phyloP scores from a whole-genome alignment of 495 filamentous ascomycete genomes.

The Neurospora sublineolata region DNA sequence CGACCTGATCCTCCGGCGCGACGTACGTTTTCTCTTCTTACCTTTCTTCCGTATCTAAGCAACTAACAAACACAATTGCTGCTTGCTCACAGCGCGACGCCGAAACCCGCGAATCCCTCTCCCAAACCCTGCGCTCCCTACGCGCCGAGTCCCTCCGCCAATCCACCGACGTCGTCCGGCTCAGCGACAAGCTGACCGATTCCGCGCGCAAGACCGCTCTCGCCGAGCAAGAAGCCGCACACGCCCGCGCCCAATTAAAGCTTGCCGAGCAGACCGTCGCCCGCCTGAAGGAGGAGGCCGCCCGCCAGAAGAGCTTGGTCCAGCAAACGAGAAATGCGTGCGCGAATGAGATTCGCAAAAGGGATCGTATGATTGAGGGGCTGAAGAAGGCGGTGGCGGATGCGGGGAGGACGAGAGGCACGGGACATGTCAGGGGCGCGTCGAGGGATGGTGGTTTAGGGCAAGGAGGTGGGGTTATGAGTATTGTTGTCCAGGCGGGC shows the following conservation, averaged over 20 bases:
- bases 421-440: neutral
- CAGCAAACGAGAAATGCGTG: slow-evolving; percentile 76
- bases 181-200: slow-evolving; percentile 61
- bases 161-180: slow-evolving; percentile 42
- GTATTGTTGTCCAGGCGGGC: slow-evolving; percentile 34
- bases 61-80: no score
- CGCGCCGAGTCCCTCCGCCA: slow-evolving; percentile 62
- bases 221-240: slow-evolving; percentile 60
- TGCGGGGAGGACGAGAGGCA: slow-evolving; percentile 36
- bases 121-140: slow-evolving; percentile 64
- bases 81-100: slow-evolving; percentile 96
- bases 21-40: slow-evolving; percentile 44
- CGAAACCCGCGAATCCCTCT: slow-evolving; percentile 69
- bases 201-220: slow-evolving; percentile 62
- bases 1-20: slow-evolving; percentile 71
- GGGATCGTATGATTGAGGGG: slow-evolving; percentile 77
- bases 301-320: slow-evolving; percentile 61
- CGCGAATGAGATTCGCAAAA: slow-evolving; percentile 83
- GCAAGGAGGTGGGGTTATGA: slow-evolving; percentile 39
- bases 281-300: slow-evolving; percentile 67
- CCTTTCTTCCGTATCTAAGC: neutral
- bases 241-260: slow-evolving; percentile 55
- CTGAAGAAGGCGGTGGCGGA: slow-evolving; percentile 67
- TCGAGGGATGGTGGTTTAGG: neutral
- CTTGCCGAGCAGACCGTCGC: slow-evolving; percentile 58